Evolutionary conservation across 495 filamentous ascomycete species (phyloP).

Genomic region (Elasticomyces elasticus): DNA sequence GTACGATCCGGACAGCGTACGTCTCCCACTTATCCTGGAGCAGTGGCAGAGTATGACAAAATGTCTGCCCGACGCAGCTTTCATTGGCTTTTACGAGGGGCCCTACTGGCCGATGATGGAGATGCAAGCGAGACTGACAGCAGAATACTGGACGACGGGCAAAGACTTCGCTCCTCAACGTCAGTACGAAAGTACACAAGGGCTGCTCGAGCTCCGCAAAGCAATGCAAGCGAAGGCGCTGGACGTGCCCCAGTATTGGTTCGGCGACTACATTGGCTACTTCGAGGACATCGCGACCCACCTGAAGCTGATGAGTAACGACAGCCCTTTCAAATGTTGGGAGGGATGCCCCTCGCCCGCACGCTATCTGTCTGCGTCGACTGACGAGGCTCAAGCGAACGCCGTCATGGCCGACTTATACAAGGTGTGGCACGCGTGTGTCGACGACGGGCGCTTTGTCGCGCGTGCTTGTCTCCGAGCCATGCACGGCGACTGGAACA

Average conservation of each 20-base stretch:
- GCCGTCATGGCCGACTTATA: conserved; percentile 17
- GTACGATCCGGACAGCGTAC: conserved; percentile 42
- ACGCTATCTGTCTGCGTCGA: neutral
- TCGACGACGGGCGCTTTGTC: conserved; percentile 35
- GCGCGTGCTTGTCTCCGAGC: conserved; percentile 60
- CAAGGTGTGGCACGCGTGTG: conserved; percentile 13
- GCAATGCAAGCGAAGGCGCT: conserved; percentile 30
- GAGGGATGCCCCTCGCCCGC: conserved; percentile 15
- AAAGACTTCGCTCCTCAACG: neutral
- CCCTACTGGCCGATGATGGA: conserved; percentile 85
- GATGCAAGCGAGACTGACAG: conserved; percentile 66
- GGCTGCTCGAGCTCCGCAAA: conserved; percentile 14
- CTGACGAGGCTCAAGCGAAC: conserved; percentile 11
- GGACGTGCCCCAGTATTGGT: conserved; percentile 58
- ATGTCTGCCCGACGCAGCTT: conserved; percentile 54
- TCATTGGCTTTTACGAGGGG: conserved; percentile 77
- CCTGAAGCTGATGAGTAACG: conserved; percentile 36
- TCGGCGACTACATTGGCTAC: conserved; percentile 69
- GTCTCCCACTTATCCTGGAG: conserved; percentile 60
- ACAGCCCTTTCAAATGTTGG: conserved; percentile 6
- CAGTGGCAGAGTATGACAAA: conserved; percentile 54
- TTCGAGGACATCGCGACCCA: conserved; percentile 60
- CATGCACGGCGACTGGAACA: conserved; percentile 62
- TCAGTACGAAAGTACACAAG: conserved; percentile 7
- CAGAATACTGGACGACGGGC: conserved; percentile 32